Conservation (phyloP, 2,329 filamentous ascomycete species). For the Pseudogymnoascus sp. region DNA sequence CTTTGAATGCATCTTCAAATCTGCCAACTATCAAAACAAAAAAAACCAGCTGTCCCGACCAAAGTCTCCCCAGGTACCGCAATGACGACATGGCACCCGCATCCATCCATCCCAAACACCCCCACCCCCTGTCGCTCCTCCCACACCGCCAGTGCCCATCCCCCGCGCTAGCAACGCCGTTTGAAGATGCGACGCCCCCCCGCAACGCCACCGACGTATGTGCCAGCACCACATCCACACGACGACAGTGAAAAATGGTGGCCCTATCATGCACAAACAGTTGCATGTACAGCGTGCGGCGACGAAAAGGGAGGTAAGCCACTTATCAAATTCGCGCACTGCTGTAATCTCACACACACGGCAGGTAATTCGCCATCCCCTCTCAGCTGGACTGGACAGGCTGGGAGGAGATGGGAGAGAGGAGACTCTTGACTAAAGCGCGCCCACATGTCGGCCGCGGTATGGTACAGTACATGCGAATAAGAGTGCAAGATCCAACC, state of each 20-base stretch:
- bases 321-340: not conserved
- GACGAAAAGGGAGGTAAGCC: not conserved
- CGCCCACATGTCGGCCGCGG: not conserved
- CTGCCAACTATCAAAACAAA: not conserved
- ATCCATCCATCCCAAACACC: not conserved
- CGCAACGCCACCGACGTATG: slow-evolving; percentile 4
- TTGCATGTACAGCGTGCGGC: no score
- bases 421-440: not conserved
- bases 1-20: not conserved
- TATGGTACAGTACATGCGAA: not conserved
- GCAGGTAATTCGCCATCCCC: not conserved
- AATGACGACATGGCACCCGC: not conserved
- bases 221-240: not conserved
- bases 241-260: no score
- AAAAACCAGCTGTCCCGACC: not conserved
- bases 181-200: slow-evolving; percentile 3
- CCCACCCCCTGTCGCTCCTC: not conserved
- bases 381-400: not conserved
- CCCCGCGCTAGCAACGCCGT: not conserved
- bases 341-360: not conserved
- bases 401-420: not conserved
- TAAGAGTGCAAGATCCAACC: not conserved
- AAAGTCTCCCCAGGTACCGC: not conserved
- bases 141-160: not conserved
- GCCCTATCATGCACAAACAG: not conserved